Base-by-base conservation (phyloP, 2,329 filamentous ascomycete genomes). In the Apiospora phragmitis region DNA sequence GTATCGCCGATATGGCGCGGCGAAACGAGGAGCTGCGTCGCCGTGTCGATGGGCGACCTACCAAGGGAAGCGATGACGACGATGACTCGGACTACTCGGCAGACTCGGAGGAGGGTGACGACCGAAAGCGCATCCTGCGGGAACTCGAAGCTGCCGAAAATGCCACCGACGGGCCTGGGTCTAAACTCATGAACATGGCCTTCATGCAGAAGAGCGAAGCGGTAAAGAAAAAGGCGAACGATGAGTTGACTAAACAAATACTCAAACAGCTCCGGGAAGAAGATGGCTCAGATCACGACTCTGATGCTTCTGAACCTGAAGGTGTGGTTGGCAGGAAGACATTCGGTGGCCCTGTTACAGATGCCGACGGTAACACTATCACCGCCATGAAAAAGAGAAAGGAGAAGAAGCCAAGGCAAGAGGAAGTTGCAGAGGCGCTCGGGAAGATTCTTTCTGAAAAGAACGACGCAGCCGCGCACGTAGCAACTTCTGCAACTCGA, bases 191-290 rank as follows among this genome's bases (percentile, higher is more conserved):
- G 81, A 88, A 89, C 68, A 94, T 99, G 92, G 93, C 94, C 72
- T 99, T 99, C 80, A 98, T 99, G 96, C 90, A 92, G 76, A 94
- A 92, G 74, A 94, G 94, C 1, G 95, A 98, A 77, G 92, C 92
- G 38, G 87, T 90, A 47, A 90, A 90, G 76, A 94, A 92, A 80
- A 89, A 92, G 73, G 88, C 90, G 70, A 98, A 98, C 75, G 93
- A 97, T 76, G 92, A 93, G 70, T 89, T 94, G 70, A 83, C 94
- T 16, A 87, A 85, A 55, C 86, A 90, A 75, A 89, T 98, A 67
- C 88, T 91, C 67, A 62, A 62, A n/a, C 55, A 62, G 11, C 29
- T 62, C 18, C 89, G 90, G 70, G 92, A 95, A 66, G 85, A 98
- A 55, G 90, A 91, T 38, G 91, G 90, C 6, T 85, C 89, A 26